Base-by-base conservation (phyloP, 495 filamentous ascomycete species). In the Daldinia childiae region DNA sequence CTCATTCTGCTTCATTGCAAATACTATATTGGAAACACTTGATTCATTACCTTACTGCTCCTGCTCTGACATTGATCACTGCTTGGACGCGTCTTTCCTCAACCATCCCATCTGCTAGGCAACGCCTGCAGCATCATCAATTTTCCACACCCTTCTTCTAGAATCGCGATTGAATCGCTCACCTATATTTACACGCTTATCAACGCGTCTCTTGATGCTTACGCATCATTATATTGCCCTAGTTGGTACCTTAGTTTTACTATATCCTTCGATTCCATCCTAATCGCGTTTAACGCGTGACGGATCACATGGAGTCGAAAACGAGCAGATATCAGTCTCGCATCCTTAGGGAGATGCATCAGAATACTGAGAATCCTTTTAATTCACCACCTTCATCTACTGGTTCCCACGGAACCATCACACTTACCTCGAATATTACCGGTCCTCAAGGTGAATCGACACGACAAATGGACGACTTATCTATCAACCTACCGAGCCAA, bases 381-480 rank as follows among this genome's bases (percentile, higher is more conserved):
- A 82, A 81, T 68, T 83, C 82, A 15, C 83, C 83, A 15, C 83
- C 83, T 8, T 82, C 83, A n/a, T 85, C 83, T 34, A 86, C 83
- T 54, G 83, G 83, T 58, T 81, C 81, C 59, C 82, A 85, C 77
- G 83, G 82, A 76, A 84, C 82, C 32, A 78, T 85, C 68, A 85
- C 82, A 66, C 80, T 81, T 51, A 84, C 81, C 41, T 84, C 82
- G 24, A 77, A 81, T 60, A 75, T 86, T 60, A 82, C 82, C 57
- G 81, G 71, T 64, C 81, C 81, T 43, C 80, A 82, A 64, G 82
- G 73, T 69, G 83, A 84, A 66, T 82, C 82, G 17, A 83, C 82
- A 21, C 80, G 80, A 52, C 73, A 58, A 61, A 72, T 82, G 58
- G 67, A 76, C 56, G 68, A 76, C 48, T 2, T 59, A 7, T 71